A percentile compares a stretch with the other conserved stretches of the same genome.
Conservation (phyloP, 73 alveolate species). For the Stentor roeselii region DNA sequence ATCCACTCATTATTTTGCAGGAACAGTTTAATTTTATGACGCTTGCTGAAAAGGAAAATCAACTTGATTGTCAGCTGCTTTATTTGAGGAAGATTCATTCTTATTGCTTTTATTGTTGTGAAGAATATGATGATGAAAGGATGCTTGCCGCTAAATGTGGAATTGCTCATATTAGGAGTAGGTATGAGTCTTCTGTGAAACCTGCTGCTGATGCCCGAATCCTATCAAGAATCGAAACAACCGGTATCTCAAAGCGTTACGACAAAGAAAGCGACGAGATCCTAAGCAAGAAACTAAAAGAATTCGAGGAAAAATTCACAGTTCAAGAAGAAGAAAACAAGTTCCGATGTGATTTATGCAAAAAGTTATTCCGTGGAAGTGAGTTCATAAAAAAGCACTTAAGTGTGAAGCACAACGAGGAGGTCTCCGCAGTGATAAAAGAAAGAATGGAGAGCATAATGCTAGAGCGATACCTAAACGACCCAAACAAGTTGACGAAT, state of each 20-base stretch:
- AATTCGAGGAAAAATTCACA: slow-evolving; percentile 53
- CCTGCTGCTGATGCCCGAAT: slow-evolving; percentile 30
- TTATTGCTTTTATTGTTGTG: slow-evolving; percentile 87
- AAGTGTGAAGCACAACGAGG: slow-evolving; percentile 65
- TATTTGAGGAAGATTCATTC: slow-evolving; percentile 86
- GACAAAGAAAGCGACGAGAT: slow-evolving; percentile 49
- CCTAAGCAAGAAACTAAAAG: slow-evolving; percentile 37
- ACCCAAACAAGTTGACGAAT: slow-evolving; percentile 44
- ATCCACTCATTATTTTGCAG: slow-evolving; percentile 38
- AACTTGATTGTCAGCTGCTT: slow-evolving; percentile 68
- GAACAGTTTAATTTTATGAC: slow-evolving; percentile 34
- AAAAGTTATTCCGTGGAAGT: slow-evolving; percentile 67
- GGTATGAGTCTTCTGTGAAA: slow-evolving; percentile 45
- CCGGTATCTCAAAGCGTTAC: slow-evolving; percentile 45
- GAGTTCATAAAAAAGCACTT: slow-evolving; percentile 81
- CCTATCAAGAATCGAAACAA: slow-evolving; percentile 25
- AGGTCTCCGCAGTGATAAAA: slow-evolving; percentile 52
- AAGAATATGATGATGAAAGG: slow-evolving; percentile 88
- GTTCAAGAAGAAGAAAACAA: slow-evolving; percentile 52
- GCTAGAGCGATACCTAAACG: slow-evolving; percentile 65
- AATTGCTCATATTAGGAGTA: slow-evolving; percentile 69
- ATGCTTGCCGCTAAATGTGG: slow-evolving; percentile 86
- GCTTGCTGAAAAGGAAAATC: slow-evolving; percentile 24
- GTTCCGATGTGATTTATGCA: slow-evolving; percentile 66
- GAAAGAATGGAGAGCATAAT: slow-evolving; percentile 56